Percentiles rank a stretch among this genome's conserved stretches.
Conservation (phyloP, 176 grass and related monocot species). For the Lolium rigidum region DNA sequence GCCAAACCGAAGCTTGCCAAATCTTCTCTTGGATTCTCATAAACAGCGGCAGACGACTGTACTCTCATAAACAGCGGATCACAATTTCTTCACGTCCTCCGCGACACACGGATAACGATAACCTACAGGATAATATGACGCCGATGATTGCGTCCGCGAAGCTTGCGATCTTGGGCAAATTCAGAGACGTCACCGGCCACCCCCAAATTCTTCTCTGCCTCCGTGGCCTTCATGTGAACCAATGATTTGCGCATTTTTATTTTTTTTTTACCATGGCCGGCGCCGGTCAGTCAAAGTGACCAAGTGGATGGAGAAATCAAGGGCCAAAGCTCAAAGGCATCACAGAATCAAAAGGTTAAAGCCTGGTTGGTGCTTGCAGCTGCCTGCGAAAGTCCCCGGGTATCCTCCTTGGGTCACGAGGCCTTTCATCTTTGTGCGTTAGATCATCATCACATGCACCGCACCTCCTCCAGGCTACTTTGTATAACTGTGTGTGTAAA, state of each 20-base stretch:
- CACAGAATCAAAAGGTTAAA: not conserved
- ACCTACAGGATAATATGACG: too few relatives aligned
- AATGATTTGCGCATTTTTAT: not conserved
- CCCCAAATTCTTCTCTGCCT: too few relatives aligned
- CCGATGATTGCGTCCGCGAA: not conserved
- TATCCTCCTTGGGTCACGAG: conserved; percentile 49
- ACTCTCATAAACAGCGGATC: too few relatives aligned
- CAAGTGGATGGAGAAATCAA: not conserved
- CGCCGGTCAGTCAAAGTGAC: not conserved
- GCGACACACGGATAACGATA: not conserved
- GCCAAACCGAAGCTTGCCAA: not conserved
- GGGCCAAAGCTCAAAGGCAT: too few relatives aligned
- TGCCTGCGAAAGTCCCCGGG: conserved; percentile 50
- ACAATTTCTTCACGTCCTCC: too few relatives aligned
- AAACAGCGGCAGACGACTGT: too few relatives aligned
- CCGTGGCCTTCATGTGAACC: not conserved
- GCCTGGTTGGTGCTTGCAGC: not conserved
- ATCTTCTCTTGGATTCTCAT: not conserved
- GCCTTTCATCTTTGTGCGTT: not conserved
- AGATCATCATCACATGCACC: conserved; percentile 3
- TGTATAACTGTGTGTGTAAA: not conserved
- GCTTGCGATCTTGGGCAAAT: too few relatives aligned
- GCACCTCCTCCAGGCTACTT: not conserved
- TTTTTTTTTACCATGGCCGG: not conserved
- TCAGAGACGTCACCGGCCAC: not conserved